Conservation (phyloP, 768 basidiomycete species). For the Lentinula aciculospora region DNA sequence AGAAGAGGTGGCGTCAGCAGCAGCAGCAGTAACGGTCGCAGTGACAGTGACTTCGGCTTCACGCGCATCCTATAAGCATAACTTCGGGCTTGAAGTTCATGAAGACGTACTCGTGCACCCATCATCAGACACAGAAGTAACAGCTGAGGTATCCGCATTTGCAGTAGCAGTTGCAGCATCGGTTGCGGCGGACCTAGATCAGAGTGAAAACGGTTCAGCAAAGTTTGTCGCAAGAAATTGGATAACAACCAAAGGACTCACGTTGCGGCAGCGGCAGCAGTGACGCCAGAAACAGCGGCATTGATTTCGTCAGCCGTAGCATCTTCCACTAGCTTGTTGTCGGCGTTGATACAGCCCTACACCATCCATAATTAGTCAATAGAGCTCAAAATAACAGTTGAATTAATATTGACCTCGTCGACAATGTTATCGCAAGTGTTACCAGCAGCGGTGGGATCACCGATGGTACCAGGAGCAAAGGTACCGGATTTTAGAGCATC, state of each 20-base stretch:
- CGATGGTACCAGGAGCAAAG: slow-evolving; percentile 50
- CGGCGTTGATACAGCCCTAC: slow-evolving; percentile 58
- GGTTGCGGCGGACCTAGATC: not conserved
- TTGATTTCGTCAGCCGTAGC: slow-evolving; percentile 53
- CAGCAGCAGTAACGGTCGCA: slow-evolving; percentile 6
- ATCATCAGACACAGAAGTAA: not conserved
- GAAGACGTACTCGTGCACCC: not conserved
- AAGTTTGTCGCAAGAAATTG: not conserved
- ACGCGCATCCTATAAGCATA: too few relatives aligned
- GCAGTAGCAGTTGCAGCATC: slow-evolving; percentile 9
- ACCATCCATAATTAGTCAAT: slow-evolving; percentile 9
- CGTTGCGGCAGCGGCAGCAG: slow-evolving; percentile 16
- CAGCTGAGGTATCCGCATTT: slow-evolving; percentile 8
- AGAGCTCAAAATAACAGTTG: too few relatives aligned
- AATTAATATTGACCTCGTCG: slow-evolving; percentile 24
- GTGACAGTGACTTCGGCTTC: slow-evolving; percentile 6
- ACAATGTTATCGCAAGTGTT: slow-evolving; percentile 49
- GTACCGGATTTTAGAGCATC: slow-evolving; percentile 56
- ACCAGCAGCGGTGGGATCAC: slow-evolving; percentile 41
- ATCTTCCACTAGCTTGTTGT: slow-evolving; percentile 51
- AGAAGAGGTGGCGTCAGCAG: not conserved
- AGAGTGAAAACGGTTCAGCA: not conserved
- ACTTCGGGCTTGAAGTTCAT: not conserved
- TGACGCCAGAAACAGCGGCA: slow-evolving; percentile 38
- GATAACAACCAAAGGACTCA: not conserved